A percentile compares a stretch with the other conserved stretches of the same genome.
These are phyloP conservation scores for Trypanosoma platydactyli DNA, from an alignment of 208 protist genomes.

Conservation along the genomic window DNA sequence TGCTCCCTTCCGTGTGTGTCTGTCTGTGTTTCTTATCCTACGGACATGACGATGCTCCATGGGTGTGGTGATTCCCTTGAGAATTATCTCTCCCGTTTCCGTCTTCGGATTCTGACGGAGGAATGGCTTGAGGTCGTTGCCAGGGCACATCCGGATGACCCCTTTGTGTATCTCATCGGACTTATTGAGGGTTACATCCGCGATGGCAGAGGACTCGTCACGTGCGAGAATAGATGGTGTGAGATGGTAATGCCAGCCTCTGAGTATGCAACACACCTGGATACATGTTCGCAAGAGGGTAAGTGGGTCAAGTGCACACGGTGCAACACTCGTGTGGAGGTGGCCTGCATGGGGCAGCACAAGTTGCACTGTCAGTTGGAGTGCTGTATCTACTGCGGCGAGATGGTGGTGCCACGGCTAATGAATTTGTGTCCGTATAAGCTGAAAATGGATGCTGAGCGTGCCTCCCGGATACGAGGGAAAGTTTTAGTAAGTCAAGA, in stretches of 20 bases:
- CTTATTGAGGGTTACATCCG: constrained; percentile 47
- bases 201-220: constrained; percentile 65
- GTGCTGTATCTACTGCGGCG: constrained; percentile 67
- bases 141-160: constrained; percentile 53
- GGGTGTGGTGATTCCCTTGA: constrained; percentile 30
- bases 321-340: constrained; percentile 74
- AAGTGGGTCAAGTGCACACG: constrained; percentile 68
- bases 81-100: constrained; percentile 63
- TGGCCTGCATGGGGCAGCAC: constrained; percentile 48
- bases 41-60: neutral
- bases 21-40: constrained; percentile 19
- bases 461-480: constrained; percentile 11
- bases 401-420: constrained; percentile 74
- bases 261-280: constrained; percentile 40
- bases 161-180: constrained; percentile 62
- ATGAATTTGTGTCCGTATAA: constrained; percentile 62
- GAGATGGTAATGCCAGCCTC: constrained; percentile 63
- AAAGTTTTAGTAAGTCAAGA: neutral
- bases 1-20: neutral
- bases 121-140: constrained; percentile 53
- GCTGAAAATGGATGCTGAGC: constrained; percentile 44
- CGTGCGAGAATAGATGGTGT: constrained; percentile 78
- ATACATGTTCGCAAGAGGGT: constrained; percentile 44
- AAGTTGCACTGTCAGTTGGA: constrained; percentile 58
- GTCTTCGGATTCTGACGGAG: constrained; percentile 64